phyloP scores from a whole-genome alignment of 2,329 filamentous ascomycete genomes.

The Fusarium sp. region DNA sequence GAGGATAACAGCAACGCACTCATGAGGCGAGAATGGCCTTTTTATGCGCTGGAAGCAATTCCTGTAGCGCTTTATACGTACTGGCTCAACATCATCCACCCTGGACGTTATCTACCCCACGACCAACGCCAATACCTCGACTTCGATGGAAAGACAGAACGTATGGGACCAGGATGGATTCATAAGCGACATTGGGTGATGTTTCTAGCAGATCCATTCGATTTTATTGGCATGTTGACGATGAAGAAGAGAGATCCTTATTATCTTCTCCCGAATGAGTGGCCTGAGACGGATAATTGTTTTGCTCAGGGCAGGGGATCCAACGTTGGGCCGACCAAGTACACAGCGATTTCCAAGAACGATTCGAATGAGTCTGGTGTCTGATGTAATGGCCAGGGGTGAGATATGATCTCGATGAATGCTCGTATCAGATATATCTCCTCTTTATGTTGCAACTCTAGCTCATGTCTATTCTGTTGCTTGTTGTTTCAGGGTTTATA shows the following conservation, averaged over 20 bases:
- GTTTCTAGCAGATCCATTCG: conserved; percentile 36
- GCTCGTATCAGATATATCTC: not conserved
- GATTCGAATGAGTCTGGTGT: conserved; percentile 5
- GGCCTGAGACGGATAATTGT: conserved; percentile 31
- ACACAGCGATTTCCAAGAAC: conserved; percentile 18
- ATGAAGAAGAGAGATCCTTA: conserved; percentile 39
- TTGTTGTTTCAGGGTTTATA: not conserved
- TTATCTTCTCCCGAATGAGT: conserved; percentile 36
- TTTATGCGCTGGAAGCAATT: conserved; percentile 58
- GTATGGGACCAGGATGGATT: conserved; percentile 43
- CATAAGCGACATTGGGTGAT: conserved; percentile 36
- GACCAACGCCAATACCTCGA: conserved; percentile 54
- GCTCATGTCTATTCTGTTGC: not conserved
- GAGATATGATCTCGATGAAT: not conserved
- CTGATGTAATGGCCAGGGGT: conserved; percentile 17
- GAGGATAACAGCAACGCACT: conserved; percentile 42
- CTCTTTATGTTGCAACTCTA: not conserved
- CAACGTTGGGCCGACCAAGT: conserved; percentile 22
- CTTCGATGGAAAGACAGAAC: conserved; percentile 52
- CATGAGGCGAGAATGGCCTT: conserved; percentile 58
- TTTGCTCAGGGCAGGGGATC: conserved; percentile 42
- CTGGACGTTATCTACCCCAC: conserved; percentile 54
- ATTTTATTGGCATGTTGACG: conserved; percentile 40
- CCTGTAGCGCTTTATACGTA: conserved; percentile 57
- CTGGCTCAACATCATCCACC: conserved; percentile 57